A percentile compares a stretch with the other conserved stretches of the same genome.
phyloP scores from a whole-genome alignment of 257 asterid genomes.

The Nyctanthes arbortristis region DNA sequence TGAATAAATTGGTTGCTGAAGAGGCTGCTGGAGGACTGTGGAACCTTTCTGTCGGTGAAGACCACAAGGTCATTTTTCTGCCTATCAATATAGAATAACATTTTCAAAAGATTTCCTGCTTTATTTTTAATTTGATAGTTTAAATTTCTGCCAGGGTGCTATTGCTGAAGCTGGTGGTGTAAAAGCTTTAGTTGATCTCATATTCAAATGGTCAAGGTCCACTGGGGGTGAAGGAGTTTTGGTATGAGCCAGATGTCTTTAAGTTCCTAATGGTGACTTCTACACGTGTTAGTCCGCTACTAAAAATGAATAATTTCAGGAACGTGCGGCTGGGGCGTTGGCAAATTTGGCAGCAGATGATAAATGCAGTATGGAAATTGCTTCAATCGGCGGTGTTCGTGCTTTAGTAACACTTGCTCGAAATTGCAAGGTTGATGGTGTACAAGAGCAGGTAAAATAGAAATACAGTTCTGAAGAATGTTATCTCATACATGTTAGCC shows the following conservation, averaged over 20 bases:
- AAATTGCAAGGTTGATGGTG: constrained; percentile 73
- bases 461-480: too few relatives aligned
- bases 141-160: constrained; percentile 50
- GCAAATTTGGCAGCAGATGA: constrained; percentile 99
- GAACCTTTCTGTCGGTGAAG: constrained; percentile 90
- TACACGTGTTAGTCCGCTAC: too few relatives aligned
- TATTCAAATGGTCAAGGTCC: constrained; percentile 73
- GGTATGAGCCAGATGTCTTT: constrained; percentile 41
- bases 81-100: constrained; percentile 2
- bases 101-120: constrained; percentile 1
- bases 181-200: constrained; percentile 76
- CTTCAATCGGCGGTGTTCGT: constrained; percentile 69
- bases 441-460: constrained; percentile 84
- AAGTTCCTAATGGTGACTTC: neutral
- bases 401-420: constrained; percentile 76
- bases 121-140: neutral
- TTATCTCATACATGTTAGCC: too few relatives aligned
- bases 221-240: constrained; percentile 71
- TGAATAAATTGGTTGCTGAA: constrained; percentile 76
- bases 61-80: constrained; percentile 61
- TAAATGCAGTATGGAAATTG: constrained; percentile 82
- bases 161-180: constrained; percentile 85
- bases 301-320: constrained; percentile 66
- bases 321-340: constrained; percentile 90
- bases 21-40: constrained; percentile 92